phyloP scores from a whole-genome alignment of 2,329 filamentous ascomycete species.

The Colletotrichum caudatum region DNA sequence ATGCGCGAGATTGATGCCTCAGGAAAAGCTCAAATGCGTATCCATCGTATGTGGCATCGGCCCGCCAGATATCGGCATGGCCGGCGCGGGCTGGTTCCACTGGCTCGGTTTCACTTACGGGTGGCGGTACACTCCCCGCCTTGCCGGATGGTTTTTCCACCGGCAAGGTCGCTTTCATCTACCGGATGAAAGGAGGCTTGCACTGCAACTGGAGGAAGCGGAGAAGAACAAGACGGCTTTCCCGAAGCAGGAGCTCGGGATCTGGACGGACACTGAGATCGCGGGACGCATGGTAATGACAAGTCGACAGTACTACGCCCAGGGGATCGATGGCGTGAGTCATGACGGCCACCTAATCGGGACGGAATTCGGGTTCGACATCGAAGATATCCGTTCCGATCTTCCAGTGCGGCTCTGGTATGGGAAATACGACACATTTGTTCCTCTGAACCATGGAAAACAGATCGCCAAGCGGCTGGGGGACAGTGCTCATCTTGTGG shows the following conservation, averaged over 20 bases:
- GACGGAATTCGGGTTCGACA: conserved; percentile 35
- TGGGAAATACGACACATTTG: conserved; percentile 29
- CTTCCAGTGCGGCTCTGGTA: conserved; percentile 38
- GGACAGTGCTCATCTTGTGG: conserved; percentile 3
- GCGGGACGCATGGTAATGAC: conserved; percentile 32
- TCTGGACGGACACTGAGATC: conserved; percentile 31
- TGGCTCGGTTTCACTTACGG: conserved; percentile 40
- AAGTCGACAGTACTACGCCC: conserved; percentile 31
- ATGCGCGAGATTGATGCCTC: conserved; percentile 37
- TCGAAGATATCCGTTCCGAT: conserved; percentile 33
- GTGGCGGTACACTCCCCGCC: conserved; percentile 35
- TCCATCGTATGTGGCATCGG: conserved; percentile 44
- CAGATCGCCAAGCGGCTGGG: conserved; percentile 38
- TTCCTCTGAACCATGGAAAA: conserved; percentile 33
- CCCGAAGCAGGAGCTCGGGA: conserved; percentile 16
- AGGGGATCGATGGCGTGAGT: conserved; percentile 35
- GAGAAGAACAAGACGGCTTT: conserved; percentile 21
- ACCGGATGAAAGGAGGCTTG: conserved; percentile 27
- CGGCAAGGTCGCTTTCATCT: conserved; percentile 20
- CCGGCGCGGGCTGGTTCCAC: conserved; percentile 39
- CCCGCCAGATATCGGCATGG: conserved; percentile 43
- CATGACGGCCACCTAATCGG: conserved; percentile 28
- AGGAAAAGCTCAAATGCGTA: conserved; percentile 39
- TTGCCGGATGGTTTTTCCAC: conserved; percentile 34
- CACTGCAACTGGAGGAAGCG: conserved; percentile 21